Percentiles rank a stretch among this genome's conserved stretches.
phyloP scores from a whole-genome alignment of 495 filamentous ascomycete genomes.

The Thermochaetoides thermophila region DNA sequence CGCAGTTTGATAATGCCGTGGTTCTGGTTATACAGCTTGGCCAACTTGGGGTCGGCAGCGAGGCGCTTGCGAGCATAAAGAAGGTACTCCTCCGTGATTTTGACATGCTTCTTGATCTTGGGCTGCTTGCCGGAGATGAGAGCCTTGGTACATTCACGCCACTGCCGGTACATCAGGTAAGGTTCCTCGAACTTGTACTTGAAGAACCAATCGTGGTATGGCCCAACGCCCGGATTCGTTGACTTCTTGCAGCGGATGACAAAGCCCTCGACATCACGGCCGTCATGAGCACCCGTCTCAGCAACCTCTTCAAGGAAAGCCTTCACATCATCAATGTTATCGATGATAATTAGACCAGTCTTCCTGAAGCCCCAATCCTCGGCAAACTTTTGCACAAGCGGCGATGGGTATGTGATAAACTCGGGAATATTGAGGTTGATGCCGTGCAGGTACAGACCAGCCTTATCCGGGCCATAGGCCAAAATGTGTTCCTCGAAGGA shows the following conservation, averaged over 20 bases:
- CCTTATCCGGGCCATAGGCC: constrained; percentile 66
- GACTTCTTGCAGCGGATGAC: constrained; percentile 76
- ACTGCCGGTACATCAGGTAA: constrained; percentile 95
- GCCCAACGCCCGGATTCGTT: constrained; percentile 15
- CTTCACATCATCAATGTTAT: constrained; percentile 58
- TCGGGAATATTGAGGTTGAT: constrained; percentile 87
- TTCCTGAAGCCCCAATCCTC: constrained; percentile 90
- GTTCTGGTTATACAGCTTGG: constrained; percentile 58
- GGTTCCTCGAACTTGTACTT: constrained; percentile 99
- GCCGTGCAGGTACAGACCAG: constrained; percentile 88
- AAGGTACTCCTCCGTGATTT: constrained; percentile 86
- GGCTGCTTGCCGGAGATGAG: constrained; percentile 63
- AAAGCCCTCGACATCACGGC: constrained; percentile 89
- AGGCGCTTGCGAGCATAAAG: constrained; percentile 62
- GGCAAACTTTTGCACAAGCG: constrained; percentile 73
- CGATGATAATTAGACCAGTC: constrained; percentile 61
- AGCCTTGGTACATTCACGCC: constrained; percentile 92
- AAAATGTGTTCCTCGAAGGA: constrained; percentile 93
- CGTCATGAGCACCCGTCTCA: constrained; percentile 73
- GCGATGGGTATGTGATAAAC: constrained; percentile 69
- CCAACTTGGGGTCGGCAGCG: constrained; percentile 44
- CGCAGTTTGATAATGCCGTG: constrained; percentile 93
- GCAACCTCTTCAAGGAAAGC: constrained; percentile 69
- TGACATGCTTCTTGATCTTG: constrained; percentile 67
- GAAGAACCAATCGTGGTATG: constrained; percentile 90